Conservation (phyloP, 306 rosid species). For the Trifolium pratense region DNA sequence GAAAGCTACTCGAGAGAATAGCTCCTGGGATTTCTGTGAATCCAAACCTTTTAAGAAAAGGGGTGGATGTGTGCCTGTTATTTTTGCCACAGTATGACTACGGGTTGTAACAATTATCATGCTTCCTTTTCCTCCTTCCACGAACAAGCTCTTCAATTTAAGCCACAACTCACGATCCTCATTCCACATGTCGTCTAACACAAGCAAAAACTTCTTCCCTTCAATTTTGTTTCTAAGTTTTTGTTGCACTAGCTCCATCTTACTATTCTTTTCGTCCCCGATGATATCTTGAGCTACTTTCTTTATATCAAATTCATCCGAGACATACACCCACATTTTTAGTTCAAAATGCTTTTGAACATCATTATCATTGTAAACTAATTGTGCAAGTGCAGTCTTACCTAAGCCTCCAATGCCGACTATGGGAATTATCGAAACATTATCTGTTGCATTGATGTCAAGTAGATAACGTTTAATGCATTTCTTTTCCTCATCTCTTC, state of each 20-base stretch:
- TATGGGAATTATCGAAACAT: constrained; percentile 42
- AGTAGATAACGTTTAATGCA: constrained; percentile 7
- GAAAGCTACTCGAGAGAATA: constrained; percentile 45
- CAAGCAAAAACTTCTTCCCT: constrained; percentile 46
- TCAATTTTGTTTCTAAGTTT: constrained; percentile 27
- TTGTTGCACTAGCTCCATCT: constrained; percentile 35
- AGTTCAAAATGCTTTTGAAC: constrained; percentile 31
- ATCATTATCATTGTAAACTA: constrained; percentile 31
- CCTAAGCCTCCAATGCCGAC: constrained; percentile 57
- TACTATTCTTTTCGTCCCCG: neutral
- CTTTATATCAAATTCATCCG: constrained; percentile 48
- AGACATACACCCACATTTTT: constrained; percentile 53
- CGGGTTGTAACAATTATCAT: constrained; percentile 48
- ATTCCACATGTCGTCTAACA: constrained; percentile 54
- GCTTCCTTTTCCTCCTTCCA: constrained; percentile 47
- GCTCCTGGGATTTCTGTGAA: constrained; percentile 21
- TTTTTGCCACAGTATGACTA: constrained; percentile 22
- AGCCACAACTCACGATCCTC: constrained; percentile 39
- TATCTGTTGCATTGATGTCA: neutral
- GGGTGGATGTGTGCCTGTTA: neutral
- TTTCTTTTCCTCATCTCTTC: constrained; percentile 41
- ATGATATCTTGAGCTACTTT: constrained; percentile 39
- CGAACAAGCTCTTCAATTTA: constrained; percentile 26
- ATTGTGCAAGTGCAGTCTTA: constrained; percentile 55
- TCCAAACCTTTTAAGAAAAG: constrained; percentile 31